Base-by-base conservation (phyloP, 176 grass and related monocot genomes). In the Typha latifolia region DNA sequence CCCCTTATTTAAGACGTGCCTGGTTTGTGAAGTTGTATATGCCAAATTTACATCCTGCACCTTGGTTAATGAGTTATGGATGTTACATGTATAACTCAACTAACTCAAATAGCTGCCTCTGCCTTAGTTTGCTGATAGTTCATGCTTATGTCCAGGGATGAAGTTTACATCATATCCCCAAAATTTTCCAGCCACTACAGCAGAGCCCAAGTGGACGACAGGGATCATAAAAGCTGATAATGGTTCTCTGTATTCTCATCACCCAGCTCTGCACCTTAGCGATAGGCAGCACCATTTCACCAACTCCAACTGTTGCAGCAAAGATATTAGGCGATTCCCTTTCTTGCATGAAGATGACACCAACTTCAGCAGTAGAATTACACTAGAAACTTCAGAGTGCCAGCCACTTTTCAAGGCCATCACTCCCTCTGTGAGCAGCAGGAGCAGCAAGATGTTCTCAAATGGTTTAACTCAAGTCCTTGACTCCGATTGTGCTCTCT, bases 401-500 rank as follows among this genome's bases (percentile, higher is more conserved):
- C 83, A 90, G 47, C 67, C 74, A 47, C 82, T 86, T 77, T 7
- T 43, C 7, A 43, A 43, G 37, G 76, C 80, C 62, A 78, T 83
- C 78, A 73, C 84, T 19, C 71, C 71, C 3, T 63, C 23, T 12
- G 71, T 75, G 72, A 84, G 88, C 81, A 89, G 64, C 78, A 83
- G 70, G 69, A 86, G 77, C 59, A 78, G 64, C 78, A 74, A 76
- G 65, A 64, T 79, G 68, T 85, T 83, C 51, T 79, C 71, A 14
- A 19, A 67, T 7, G 13, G 73, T 64, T 78, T 81, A 72, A 81
- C 63, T 27, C 80, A 70, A 56, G 62, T 80, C 62, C 70, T 74
- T 51, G 49, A 75, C 66, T 72, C 70, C 21, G 75, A 76, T 66
- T 87, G 88, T 91, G 88, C 84, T 91, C 88, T 84, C 88, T 91